Conservation (phyloP, 1,139 yeast genomes). For the Pichia sp. region DNA sequence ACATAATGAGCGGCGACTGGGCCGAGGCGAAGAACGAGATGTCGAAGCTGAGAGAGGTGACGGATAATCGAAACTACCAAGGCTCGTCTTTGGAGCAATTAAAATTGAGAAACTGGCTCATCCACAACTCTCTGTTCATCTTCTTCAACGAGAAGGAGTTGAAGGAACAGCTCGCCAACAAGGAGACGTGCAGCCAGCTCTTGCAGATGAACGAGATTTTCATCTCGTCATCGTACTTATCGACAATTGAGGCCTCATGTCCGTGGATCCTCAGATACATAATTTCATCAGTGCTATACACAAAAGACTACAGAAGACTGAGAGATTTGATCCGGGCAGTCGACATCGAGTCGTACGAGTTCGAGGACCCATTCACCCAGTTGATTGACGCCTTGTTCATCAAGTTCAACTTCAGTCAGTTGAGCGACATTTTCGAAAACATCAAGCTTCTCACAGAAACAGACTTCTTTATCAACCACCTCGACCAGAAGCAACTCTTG, state of each 20-base stretch:
- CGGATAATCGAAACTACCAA: constrained; percentile 47
- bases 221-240: constrained; percentile 52
- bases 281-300: constrained; percentile 51
- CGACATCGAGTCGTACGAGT: constrained; percentile 57
- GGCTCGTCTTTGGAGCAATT: constrained; percentile 53
- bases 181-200: constrained; percentile 29
- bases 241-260: constrained; percentile 61
- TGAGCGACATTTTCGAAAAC: constrained; percentile 43
- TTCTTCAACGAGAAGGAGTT: constrained; percentile 39
- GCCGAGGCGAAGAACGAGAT: constrained; percentile 49
- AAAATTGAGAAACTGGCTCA: constrained; percentile 59
- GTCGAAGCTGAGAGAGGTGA: constrained; percentile 48
- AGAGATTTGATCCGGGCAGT: constrained; percentile 54
- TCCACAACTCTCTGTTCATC: constrained; percentile 62
- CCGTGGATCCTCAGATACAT: constrained; percentile 64
- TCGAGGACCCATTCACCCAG: constrained; percentile 54
- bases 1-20: constrained; percentile 50
- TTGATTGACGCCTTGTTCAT: constrained; percentile 51
- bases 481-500: constrained; percentile 22
- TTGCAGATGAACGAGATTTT: constrained; percentile 44
- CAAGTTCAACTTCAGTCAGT: constrained; percentile 52
- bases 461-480: constrained; percentile 50
- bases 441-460: constrained; percentile 43
- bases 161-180: constrained; percentile 28
- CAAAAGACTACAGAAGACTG: constrained; percentile 41